phyloP scores from a whole-genome alignment of 2,329 filamentous ascomycete genomes.

The Pseudogymnoascus sp. region DNA sequence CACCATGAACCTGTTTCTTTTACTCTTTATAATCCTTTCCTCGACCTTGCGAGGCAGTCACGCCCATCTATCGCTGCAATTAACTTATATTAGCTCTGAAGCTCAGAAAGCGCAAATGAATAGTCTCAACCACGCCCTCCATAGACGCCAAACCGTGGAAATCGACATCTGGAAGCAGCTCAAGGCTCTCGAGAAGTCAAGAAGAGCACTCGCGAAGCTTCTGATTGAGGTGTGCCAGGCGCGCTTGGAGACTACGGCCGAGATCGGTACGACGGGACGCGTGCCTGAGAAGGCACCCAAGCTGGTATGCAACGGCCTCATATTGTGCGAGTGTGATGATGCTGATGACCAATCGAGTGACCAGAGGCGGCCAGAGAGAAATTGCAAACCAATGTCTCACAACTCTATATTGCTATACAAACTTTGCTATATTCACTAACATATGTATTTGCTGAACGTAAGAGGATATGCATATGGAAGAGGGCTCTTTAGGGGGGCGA shows the following conservation, averaged over 20 bases:
- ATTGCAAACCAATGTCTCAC: neutral
- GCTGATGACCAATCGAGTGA: neutral
- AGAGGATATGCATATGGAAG: neutral
- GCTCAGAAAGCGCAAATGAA: neutral
- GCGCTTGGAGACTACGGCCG: neutral
- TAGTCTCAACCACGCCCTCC: neutral
- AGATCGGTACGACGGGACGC: neutral
- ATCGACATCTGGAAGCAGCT: slow-evolving; percentile 7
- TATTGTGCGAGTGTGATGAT: neutral
- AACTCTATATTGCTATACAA: neutral
- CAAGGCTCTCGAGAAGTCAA: neutral
- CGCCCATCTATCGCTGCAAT: neutral
- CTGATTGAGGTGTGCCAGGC: neutral
- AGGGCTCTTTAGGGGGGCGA: neutral
- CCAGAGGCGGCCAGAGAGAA: neutral
- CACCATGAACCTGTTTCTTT: neutral
- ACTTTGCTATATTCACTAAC: neutral
- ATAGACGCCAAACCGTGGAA: neutral
- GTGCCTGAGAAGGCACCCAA: neutral
- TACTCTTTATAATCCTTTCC: neutral
- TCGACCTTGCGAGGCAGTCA: neutral
- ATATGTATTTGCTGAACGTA: neutral
- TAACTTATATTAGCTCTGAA: neutral
- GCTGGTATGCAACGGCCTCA: neutral
- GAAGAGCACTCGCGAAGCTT: neutral